These are phyloP conservation scores for Drechslerella dactyloides DNA, from an alignment of 2,329 filamentous ascomycete species.

Conservation along the genomic window DNA sequence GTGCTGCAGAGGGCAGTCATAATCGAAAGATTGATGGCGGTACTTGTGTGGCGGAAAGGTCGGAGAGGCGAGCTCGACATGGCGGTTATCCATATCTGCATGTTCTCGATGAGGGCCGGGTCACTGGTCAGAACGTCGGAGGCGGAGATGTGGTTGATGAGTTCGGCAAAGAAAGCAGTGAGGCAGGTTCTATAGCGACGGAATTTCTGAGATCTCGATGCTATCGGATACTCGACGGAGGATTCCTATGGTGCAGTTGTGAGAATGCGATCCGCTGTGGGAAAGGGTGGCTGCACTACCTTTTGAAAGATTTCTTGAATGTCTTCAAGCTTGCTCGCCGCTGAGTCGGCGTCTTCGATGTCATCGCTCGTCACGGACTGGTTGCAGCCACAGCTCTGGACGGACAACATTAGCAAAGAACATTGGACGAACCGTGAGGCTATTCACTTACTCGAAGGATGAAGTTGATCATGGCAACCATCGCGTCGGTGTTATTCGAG, in stretches of 20 bases:
- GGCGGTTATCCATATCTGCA: conserved; percentile 85
- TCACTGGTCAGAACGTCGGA: conserved; percentile 82
- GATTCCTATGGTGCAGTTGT: conserved; percentile 64
- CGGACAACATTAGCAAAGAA: conserved; percentile 7
- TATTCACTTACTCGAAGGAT: conserved; percentile 62
- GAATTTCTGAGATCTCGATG: conserved; percentile 78
- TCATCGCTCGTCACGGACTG: conserved; percentile 79
- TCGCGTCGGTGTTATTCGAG: conserved; percentile 63
- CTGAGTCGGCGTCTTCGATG: conserved; percentile 87
- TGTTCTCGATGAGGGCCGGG: conserved; percentile 78
- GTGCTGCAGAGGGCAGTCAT: conserved; percentile 77
- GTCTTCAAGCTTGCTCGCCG: conserved; percentile 76
- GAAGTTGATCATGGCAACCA: conserved; percentile 71
- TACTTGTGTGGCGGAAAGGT: conserved; percentile 92
- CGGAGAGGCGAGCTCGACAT: conserved; percentile 88
- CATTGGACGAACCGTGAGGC: neutral
- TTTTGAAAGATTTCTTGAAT: conserved; percentile 87
- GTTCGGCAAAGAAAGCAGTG: conserved; percentile 76
- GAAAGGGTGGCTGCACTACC: conserved; percentile 60
- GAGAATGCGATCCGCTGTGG: neutral
- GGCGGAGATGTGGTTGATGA: conserved; percentile 79
- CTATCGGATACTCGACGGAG: conserved; percentile 88
- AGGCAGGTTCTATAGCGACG: conserved; percentile 79
- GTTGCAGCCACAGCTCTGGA: conserved; percentile 75
- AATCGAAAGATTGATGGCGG: conserved; percentile 79